Base-by-base conservation (phyloP, 2,329 filamentous ascomycete genomes). In the Trichoderma sp. region DNA sequence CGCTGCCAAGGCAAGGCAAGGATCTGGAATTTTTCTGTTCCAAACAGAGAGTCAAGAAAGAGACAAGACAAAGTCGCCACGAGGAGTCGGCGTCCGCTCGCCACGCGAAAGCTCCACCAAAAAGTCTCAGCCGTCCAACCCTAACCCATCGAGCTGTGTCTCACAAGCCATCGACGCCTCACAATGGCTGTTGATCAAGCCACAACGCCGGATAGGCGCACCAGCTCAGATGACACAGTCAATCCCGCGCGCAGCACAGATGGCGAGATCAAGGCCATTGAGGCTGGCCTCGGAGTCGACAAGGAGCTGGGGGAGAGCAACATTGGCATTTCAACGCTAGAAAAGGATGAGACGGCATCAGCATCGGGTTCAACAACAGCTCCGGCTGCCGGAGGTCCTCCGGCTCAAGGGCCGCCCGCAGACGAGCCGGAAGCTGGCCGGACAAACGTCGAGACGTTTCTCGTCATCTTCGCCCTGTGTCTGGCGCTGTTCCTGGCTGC, bases 401-500 rank as follows among this genome's bases (percentile, higher is more conserved):
- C 71, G 6, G 32, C 70, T 4, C 67, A 75, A 59, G 70, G 47
- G 26, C 43, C 55, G 11, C 30, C 62, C 68, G 65, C 72, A 65
- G 26, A 72, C 7, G 78, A 79, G 6, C 80, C 81, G 6, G 81
- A 83, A 70, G 79, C 79, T 50, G 71, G 74, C 23, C 79, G 83
- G 64, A 84, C 82, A 8, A 79, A 76, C 53, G 71, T 82, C 13
- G 75, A 85, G 76, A 84, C 80, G 8, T 73, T 78, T 61, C 77
- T 84, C 64, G 76, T 84, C 76, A 81, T 84, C 74, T 76, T 81
- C 4, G 82, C 82, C 12, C 77, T 84, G n/a, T 82, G 82, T 65
- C 76, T 82, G 39, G 79, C 82, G 2, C 80, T 88, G 20, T 87
- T 88, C 78, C 82, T 88, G 39, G 86, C 86, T 2, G 86, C 87